Evolutionary conservation across 768 basidiomycete species (phyloP).

Genomic region (Calocera cornea): DNA sequence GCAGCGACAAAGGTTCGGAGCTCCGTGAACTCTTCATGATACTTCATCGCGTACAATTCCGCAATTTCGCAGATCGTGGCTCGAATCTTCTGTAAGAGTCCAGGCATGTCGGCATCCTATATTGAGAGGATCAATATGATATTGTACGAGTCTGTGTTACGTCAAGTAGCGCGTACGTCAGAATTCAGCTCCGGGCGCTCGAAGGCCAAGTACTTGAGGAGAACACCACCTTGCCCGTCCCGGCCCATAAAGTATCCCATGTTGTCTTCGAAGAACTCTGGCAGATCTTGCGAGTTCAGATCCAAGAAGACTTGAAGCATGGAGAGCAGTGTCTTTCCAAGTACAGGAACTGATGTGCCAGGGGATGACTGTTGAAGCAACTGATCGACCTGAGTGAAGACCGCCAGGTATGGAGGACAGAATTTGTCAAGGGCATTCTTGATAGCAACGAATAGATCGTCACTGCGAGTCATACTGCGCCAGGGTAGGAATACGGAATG

Average conservation of each 20-base stretch:
- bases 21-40: slow-evolving; percentile 59
- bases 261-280: slow-evolving; percentile 83
- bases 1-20: slow-evolving; percentile 65
- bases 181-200: slow-evolving; percentile 51
- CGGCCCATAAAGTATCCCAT: slow-evolving; percentile 67
- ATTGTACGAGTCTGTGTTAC: background rate
- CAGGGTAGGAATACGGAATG: slow-evolving; percentile 93
- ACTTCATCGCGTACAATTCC: slow-evolving; percentile 76
- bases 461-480: slow-evolving; percentile 80
- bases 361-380: slow-evolving; percentile 35
- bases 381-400: slow-evolving; percentile 56
- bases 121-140: background rate
- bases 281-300: slow-evolving; percentile 88
- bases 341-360: slow-evolving; percentile 32
- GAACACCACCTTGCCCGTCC: slow-evolving; percentile 38
- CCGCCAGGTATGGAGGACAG: slow-evolving; percentile 65
- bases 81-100: slow-evolving; percentile 80
- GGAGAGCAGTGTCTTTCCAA: slow-evolving; percentile 64
- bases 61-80: slow-evolving; percentile 81
- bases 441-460: slow-evolving; percentile 78
- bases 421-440: slow-evolving; percentile 79
- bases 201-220: slow-evolving; percentile 73
- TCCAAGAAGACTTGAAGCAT: slow-evolving; percentile 85
- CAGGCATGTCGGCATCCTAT: slow-evolving; percentile 65
- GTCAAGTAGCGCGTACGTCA: slow-evolving; percentile 40